Evolutionary conservation across 176 grass and related monocot species (phyloP).

Genomic region (Zoysia japonica): DNA sequence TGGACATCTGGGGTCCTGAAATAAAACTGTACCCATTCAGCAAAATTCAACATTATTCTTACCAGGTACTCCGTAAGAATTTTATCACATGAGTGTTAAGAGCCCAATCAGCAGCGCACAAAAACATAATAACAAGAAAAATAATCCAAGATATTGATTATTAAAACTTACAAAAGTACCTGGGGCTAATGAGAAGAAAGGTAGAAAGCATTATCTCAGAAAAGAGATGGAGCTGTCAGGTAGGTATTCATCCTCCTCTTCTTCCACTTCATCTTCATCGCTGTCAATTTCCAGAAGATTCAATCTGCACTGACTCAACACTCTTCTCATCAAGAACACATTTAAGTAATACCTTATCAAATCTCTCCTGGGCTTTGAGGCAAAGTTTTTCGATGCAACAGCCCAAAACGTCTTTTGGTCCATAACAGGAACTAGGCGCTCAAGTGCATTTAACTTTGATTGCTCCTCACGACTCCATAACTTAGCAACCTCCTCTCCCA

Average conservation of each 20-base stretch:
- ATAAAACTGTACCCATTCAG: constrained; percentile 21
- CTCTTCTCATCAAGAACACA: constrained; percentile 81
- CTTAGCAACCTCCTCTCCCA: constrained; percentile 73
- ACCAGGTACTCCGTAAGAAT: not conserved
- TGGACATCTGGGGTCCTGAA: constrained; percentile 46
- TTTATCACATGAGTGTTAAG: too few relatives aligned
- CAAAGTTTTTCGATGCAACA: constrained; percentile 54
- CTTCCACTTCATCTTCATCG: constrained; percentile 72
- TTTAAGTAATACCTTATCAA: constrained; percentile 87
- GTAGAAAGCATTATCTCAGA: constrained; percentile 41
- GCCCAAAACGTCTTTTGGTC: constrained; percentile 70
- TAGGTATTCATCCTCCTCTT: constrained; percentile 52
- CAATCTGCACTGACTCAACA: constrained; percentile 62
- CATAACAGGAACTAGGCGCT: constrained; percentile 57
- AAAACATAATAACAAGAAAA: constrained; percentile 10
- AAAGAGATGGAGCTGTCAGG: constrained; percentile 43
- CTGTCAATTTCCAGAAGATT: constrained; percentile 66
- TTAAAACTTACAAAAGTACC: not conserved
- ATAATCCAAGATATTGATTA: not conserved
- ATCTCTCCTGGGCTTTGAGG: constrained; percentile 52
- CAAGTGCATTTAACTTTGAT: constrained; percentile 61
- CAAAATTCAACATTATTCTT: constrained; percentile 25
- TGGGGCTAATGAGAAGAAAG: constrained; percentile 14
- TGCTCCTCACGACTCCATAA: constrained; percentile 60
- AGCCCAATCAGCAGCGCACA: constrained; percentile 9